Conservation (phyloP, 2,329 filamentous ascomycete genomes). For the Pseudovirgaria hyperparasitica region DNA sequence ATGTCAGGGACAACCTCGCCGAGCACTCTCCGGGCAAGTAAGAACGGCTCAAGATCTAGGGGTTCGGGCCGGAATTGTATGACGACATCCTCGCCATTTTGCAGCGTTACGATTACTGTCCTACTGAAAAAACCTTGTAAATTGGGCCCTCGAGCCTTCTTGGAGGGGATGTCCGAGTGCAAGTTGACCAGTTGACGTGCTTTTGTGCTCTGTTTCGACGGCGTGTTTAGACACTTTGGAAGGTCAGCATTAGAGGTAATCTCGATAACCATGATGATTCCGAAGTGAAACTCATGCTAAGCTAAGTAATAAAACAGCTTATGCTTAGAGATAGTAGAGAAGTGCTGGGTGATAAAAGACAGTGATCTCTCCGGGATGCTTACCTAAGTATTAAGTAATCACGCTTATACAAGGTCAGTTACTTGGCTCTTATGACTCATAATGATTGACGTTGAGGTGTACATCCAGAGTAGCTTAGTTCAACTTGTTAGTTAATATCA, state of each 20-base stretch:
- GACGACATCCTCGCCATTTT: slow-evolving; percentile 7
- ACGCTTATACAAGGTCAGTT: too few species aligned
- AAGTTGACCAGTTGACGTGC: slow-evolving; percentile 1
- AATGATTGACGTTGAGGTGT: too few species aligned
- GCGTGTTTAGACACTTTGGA: slow-evolving; percentile 2
- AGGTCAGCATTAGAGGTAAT: slow-evolving; percentile 9
- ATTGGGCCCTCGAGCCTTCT: slow-evolving; percentile 6
- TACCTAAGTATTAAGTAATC: too few species aligned
- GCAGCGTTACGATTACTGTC: slow-evolving; percentile 10
- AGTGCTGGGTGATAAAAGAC: too few species aligned
- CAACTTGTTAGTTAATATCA: too few species aligned
- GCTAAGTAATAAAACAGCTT: too few species aligned
- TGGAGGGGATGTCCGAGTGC: slow-evolving; percentile 5
- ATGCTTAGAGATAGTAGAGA: too few species aligned
- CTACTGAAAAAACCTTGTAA: slow-evolving; percentile 13
- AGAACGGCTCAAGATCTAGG: slow-evolving; percentile 8
- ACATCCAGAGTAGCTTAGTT: too few species aligned
- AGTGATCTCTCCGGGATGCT: too few species aligned
- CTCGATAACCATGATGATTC: too few species aligned
- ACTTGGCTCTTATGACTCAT: too few species aligned
- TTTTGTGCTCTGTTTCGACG: slow-evolving; percentile 2
- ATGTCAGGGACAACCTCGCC: slow-evolving; percentile 10
- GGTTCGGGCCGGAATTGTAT: slow-evolving; percentile 11
- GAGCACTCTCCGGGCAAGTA: slow-evolving; percentile 7
- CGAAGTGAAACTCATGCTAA: too few species aligned